Evolutionary conservation across 2,329 filamentous ascomycete species (phyloP).

Genomic region (Ramichloridium luteum): DNA sequence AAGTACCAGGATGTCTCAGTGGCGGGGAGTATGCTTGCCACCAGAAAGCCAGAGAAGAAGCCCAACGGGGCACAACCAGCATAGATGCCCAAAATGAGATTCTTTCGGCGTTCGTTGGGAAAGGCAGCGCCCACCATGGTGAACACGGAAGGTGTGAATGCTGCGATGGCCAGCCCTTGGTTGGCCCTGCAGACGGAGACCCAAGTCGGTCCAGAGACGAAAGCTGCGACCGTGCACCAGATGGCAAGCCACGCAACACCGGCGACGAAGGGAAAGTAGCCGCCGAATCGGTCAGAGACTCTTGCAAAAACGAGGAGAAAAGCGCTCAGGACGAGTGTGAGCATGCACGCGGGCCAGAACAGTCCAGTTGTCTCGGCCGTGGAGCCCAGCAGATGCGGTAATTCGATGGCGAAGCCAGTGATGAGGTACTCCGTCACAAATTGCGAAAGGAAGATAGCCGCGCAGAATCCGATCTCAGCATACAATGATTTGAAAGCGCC

Average conservation of each 20-base stretch:
- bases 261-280: slow-evolving; percentile 25
- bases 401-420: slow-evolving; percentile 25
- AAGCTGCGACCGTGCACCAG: slow-evolving; percentile 25
- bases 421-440: slow-evolving; percentile 28
- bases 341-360: slow-evolving; percentile 26
- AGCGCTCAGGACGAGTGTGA: slow-evolving; percentile 24
- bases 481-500: slow-evolving; percentile 6
- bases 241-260: slow-evolving; percentile 24
- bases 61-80: slow-evolving; percentile 26
- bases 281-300: slow-evolving; percentile 26
- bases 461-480: slow-evolving; percentile 24
- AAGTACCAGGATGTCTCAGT: slow-evolving; percentile 23
- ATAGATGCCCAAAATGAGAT: slow-evolving; percentile 25
- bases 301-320: slow-evolving; percentile 24
- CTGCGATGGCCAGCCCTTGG: slow-evolving; percentile 27
- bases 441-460: slow-evolving; percentile 26
- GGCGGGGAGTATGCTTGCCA: slow-evolving; percentile 20
- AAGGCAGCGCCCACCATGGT: slow-evolving; percentile 25
- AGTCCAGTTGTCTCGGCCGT: slow-evolving; percentile 13
- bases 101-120: slow-evolving; percentile 22
- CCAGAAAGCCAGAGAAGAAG: slow-evolving; percentile 25
- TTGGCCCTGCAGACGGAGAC: slow-evolving; percentile 25
- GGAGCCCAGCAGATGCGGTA: slow-evolving; percentile 19
- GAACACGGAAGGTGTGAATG: slow-evolving; percentile 24
- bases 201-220: slow-evolving; percentile 15